These are phyloP conservation scores for Bretschneidera sinensis DNA, from an alignment of 345 rosid species.

Conservation along the genomic window DNA sequence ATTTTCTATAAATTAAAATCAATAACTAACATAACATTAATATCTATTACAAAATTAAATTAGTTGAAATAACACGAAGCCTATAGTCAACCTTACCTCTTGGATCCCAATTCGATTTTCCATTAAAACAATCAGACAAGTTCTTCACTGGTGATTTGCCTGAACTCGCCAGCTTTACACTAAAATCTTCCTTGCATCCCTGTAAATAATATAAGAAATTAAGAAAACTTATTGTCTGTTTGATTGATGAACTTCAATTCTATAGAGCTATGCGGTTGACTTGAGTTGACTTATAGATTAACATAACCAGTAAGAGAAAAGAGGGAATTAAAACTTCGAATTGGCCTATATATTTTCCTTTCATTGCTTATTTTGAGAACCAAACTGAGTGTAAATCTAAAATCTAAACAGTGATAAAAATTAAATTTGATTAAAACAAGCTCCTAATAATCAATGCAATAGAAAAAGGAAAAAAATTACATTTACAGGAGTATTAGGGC, in stretches of 20 bases:
- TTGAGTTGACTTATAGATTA: neutral
- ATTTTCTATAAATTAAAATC: conserved; percentile 33
- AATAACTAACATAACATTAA: conserved; percentile 1
- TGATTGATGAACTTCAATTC: neutral
- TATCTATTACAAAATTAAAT: neutral
- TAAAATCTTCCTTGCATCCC: conserved; percentile 27
- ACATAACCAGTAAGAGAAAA: too few species aligned
- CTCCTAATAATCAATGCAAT: too few species aligned
- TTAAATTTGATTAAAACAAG: too few species aligned
- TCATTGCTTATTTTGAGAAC: neutral
- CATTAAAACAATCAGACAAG: conserved; percentile 19
- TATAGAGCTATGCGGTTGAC: neutral
- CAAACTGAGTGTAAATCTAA: neutral
- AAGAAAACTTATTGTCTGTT: neutral
- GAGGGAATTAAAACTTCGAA: neutral
- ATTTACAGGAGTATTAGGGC: conserved; percentile 20
- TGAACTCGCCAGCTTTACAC: conserved; percentile 6
- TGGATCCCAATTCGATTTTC: conserved; percentile 53
- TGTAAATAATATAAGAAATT: conserved; percentile 2
- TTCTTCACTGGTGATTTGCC: conserved; percentile 24
- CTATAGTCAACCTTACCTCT: conserved; percentile 43
- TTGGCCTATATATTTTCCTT: neutral
- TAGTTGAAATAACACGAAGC: neutral
- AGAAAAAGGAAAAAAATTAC: conserved; percentile 13
- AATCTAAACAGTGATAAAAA: neutral